Percentiles rank a stretch among this genome's conserved stretches.
These are phyloP conservation scores for Cytospora paraplurivora DNA, from an alignment of 2,329 filamentous ascomycete species.

Conservation along the genomic window DNA sequence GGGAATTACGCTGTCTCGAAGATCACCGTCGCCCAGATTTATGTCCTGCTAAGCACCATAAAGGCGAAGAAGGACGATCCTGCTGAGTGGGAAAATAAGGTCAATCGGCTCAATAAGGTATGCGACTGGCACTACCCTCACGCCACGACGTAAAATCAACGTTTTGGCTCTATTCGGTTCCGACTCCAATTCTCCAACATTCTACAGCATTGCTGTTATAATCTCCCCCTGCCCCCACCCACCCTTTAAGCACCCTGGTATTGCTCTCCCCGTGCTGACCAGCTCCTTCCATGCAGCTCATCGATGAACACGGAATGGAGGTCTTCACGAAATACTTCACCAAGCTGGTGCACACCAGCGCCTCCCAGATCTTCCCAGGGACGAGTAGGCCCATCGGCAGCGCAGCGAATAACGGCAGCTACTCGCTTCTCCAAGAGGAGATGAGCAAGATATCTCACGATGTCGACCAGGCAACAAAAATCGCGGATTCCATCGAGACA, in stretches of 20 bases:
- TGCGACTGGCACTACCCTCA: constrained; percentile 35
- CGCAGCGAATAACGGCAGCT: constrained; percentile 66
- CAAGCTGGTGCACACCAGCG: constrained; percentile 88
- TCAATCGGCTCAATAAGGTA: constrained; percentile 90
- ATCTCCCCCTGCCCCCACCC: background rate
- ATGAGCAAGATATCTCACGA: constrained; percentile 84
- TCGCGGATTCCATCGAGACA: constrained; percentile 89
- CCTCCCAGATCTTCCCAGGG: constrained; percentile 84
- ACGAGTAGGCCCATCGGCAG: constrained; percentile 70
- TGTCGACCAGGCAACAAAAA: constrained; percentile 80
- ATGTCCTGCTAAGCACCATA: constrained; percentile 88
- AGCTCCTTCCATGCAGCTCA: constrained; percentile 60
- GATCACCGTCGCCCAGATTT: constrained; percentile 94
- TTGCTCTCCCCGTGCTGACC: background rate
- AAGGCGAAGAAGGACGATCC: constrained; percentile 88
- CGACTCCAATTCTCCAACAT: background rate
- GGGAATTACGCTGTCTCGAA: constrained; percentile 74
- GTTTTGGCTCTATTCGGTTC: constrained; percentile 1
- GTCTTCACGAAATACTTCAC: constrained; percentile 95
- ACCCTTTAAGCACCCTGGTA: too few relatives aligned
- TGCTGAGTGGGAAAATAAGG: constrained; percentile 89
- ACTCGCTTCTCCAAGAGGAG: constrained; percentile 79
- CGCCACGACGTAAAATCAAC: constrained; percentile 12
- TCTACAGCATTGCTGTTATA: background rate
- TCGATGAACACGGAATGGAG: constrained; percentile 99